These are phyloP conservation scores for Lachancea fermentati DNA, from an alignment of 805 yeast genomes.

Conservation along the genomic window DNA sequence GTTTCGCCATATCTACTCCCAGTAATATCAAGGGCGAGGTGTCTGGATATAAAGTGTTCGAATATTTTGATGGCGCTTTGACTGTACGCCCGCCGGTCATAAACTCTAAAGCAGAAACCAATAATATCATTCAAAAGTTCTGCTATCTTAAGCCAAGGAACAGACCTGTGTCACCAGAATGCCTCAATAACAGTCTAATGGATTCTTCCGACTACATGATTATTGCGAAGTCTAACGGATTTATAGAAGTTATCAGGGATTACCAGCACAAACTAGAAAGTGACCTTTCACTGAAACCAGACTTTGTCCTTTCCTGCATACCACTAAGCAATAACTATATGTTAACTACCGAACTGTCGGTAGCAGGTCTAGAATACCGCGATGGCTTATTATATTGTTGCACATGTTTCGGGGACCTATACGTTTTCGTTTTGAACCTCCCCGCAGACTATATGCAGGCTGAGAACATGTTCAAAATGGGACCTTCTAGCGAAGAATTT, in stretches of 20 bases:
- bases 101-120: constrained; percentile 11
- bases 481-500: constrained; percentile 7
- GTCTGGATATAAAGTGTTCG: constrained; percentile 21
- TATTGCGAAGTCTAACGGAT: constrained; percentile 26
- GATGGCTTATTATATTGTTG: constrained; percentile 26
- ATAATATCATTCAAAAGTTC: constrained; percentile 20
- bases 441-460: constrained; percentile 22
- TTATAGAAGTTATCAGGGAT: constrained; percentile 25
- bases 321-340: constrained; percentile 16
- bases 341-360: constrained; percentile 11
- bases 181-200: constrained; percentile 4
- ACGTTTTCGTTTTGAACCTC: constrained; percentile 23
- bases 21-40: constrained; percentile 15
- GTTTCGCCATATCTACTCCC: constrained; percentile 23
- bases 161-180: constrained; percentile 8
- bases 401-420: constrained; percentile 21
- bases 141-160: constrained; percentile 22
- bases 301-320: constrained; percentile 19
- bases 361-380: constrained; percentile 22
- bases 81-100: neutral
- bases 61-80: constrained; percentile 12
- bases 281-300: constrained; percentile 12
- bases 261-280: constrained; percentile 16
- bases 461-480: constrained; percentile 9
- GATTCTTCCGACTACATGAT: constrained; percentile 27